These are phyloP conservation scores for Cardamine chenopodiifolia DNA, from an alignment of 345 rosid species.

Conservation along the genomic window DNA sequence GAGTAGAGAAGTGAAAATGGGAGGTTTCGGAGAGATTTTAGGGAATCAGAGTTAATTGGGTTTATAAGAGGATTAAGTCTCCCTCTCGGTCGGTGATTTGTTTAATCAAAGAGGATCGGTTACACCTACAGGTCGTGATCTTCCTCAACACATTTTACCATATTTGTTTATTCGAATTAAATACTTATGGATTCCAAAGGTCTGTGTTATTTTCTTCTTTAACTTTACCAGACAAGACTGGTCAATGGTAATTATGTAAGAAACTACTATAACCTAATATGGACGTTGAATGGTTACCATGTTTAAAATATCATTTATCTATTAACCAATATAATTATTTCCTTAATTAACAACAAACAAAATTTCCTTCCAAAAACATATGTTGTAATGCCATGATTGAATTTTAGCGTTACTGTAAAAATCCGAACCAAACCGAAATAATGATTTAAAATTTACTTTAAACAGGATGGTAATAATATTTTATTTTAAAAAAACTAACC, in stretches of 20 bases:
- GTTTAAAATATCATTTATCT: neutral
- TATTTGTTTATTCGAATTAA: neutral
- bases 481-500: too few species aligned
- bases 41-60: constrained; percentile 32
- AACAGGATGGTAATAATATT: too few species aligned
- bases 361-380: too few species aligned
- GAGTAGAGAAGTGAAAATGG: constrained; percentile 6
- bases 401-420: too few species aligned
- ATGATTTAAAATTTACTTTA: too few species aligned
- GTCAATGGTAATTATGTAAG: too few species aligned
- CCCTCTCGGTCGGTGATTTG: constrained; percentile 40
- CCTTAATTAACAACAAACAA: too few species aligned
- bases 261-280: neutral
- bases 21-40: neutral
- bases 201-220: neutral
- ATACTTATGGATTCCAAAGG: neutral
- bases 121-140: constrained; percentile 38
- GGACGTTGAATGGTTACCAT: neutral
- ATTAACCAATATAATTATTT: too few species aligned
- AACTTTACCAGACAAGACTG: neutral
- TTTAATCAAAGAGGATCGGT: constrained; percentile 31
- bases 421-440: too few species aligned
- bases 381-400: too few species aligned
- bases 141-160: constrained; percentile 18
- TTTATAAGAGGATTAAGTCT: constrained; percentile 29